Conservation (phyloP, 2,329 filamentous ascomycete species). For the Aspergillus hiratsukae region DNA sequence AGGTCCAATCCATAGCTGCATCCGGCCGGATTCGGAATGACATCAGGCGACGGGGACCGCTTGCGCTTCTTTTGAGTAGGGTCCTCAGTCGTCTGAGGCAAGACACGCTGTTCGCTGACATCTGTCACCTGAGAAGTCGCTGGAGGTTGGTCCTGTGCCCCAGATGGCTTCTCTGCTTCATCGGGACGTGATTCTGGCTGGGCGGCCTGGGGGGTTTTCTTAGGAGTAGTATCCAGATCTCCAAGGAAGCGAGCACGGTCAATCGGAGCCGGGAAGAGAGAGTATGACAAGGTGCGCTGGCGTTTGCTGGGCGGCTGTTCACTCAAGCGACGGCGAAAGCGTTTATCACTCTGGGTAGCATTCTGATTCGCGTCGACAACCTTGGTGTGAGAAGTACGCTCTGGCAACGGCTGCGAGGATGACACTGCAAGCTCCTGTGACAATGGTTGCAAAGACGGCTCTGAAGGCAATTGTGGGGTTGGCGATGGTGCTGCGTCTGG, state of each 20-base stretch:
- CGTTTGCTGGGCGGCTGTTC: conserved; percentile 14
- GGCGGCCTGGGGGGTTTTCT: background rate
- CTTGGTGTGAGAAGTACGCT: conserved; percentile 13
- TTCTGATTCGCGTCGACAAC: background rate
- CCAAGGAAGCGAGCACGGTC: conserved; percentile 19
- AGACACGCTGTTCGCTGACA: background rate
- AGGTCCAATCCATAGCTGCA: conserved; percentile 39
- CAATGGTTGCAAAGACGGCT: background rate
- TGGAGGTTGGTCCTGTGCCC: conserved; percentile 2
- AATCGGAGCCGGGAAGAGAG: conserved; percentile 24
- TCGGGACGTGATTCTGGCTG: background rate
- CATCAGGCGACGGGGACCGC: conserved; percentile 35
- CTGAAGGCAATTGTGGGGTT: background rate
- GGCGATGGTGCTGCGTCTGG: background rate
- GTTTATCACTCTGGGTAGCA: conserved; percentile 5
- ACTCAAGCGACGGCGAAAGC: conserved; percentile 12
- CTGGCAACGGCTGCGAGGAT: background rate
- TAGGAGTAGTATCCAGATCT: conserved; percentile 10
- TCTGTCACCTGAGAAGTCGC: background rate
- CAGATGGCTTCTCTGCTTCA: background rate
- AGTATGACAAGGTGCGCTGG: conserved; percentile 19
- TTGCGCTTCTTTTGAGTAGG: conserved; percentile 33
- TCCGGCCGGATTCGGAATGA: conserved; percentile 39
- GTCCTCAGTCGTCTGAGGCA: background rate
- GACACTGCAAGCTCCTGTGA: background rate